Conservation (phyloP, 23 red algal species). For the Porphyridium purpureum region DNA sequence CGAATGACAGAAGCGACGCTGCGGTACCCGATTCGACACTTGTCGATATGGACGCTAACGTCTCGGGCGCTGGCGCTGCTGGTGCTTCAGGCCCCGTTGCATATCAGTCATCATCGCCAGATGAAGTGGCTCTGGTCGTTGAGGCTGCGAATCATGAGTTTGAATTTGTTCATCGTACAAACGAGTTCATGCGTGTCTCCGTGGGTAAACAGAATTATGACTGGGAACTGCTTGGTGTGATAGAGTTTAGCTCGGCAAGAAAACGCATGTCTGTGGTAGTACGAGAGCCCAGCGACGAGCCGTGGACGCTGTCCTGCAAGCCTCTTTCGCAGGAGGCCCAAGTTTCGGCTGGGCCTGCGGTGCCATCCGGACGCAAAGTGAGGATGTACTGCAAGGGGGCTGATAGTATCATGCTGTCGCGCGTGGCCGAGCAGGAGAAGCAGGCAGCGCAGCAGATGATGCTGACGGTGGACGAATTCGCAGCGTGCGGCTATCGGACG, state of each 20-base stretch:
- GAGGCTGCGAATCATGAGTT: slow-evolving; percentile 54
- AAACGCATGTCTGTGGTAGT: slow-evolving; percentile 96
- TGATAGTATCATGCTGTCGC: slow-evolving; percentile 75
- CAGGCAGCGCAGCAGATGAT: slow-evolving; percentile 16
- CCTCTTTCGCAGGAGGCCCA: no score
- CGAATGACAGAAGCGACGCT: no score
- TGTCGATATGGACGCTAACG: no score
- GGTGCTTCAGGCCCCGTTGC: slow-evolving; percentile 9
- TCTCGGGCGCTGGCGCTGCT: no score
- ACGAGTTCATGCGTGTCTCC: slow-evolving; percentile 21
- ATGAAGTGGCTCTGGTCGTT: slow-evolving; percentile 80
- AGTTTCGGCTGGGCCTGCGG: no score
- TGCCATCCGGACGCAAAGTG: no score
- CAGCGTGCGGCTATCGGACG: slow-evolving; percentile 68
- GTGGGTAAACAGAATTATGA: slow-evolving; percentile 30
- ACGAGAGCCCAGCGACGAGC: slow-evolving; percentile 42
- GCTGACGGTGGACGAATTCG: slow-evolving; percentile 65
- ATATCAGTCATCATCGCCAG: slow-evolving; percentile 81
- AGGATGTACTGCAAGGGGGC: slow-evolving; percentile 80
- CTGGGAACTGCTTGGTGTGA: slow-evolving; percentile 40
- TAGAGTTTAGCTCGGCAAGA: slow-evolving; percentile 83
- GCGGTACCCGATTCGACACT: no score
- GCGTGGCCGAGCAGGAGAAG: slow-evolving; percentile 25
- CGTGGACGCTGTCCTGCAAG: no score
- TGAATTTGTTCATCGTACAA: slow-evolving; percentile 38